Conservation (phyloP, 768 basidiomycete species). For the Leucocoprinus leucothites region DNA sequence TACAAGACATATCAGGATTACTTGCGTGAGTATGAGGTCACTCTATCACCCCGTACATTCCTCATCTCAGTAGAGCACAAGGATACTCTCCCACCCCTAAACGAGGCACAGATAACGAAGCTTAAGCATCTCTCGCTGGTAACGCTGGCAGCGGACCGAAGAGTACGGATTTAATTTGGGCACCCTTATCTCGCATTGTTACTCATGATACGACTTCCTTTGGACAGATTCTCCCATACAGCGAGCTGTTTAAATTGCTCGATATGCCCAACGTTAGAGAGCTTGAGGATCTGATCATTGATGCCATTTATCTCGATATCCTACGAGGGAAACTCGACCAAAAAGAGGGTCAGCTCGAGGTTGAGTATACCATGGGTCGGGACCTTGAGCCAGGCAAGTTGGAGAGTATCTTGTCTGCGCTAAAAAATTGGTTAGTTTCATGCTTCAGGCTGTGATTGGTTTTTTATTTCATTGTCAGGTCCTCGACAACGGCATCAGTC, state of each 20-base stretch:
- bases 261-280: conserved; percentile 79
- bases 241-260: conserved; percentile 63
- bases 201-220: not conserved
- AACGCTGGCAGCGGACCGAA: conserved; percentile 69
- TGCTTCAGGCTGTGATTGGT: not conserved
- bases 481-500: conserved; percentile 65
- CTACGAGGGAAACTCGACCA: conserved; percentile 93
- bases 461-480: conserved; percentile 40
- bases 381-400: conserved; percentile 81
- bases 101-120: conserved; percentile 74
- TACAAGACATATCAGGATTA: conserved; percentile 88
- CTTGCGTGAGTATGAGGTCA: conserved; percentile 45
- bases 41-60: not conserved
- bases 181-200: not conserved
- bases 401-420: conserved; percentile 54
- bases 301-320: conserved; percentile 90
- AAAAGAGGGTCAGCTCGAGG: conserved; percentile 82
- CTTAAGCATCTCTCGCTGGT: conserved; percentile 93
- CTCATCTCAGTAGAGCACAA: conserved; percentile 52
- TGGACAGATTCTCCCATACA: conserved; percentile 77
- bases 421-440: conserved; percentile 60
- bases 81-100: conserved; percentile 62
- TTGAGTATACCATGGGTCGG: conserved; percentile 90
- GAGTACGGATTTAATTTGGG: conserved; percentile 48
- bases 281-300: conserved; percentile 96